Conservation (phyloP, 495 filamentous ascomycete species). For the Hypoxylon cercidicola region DNA sequence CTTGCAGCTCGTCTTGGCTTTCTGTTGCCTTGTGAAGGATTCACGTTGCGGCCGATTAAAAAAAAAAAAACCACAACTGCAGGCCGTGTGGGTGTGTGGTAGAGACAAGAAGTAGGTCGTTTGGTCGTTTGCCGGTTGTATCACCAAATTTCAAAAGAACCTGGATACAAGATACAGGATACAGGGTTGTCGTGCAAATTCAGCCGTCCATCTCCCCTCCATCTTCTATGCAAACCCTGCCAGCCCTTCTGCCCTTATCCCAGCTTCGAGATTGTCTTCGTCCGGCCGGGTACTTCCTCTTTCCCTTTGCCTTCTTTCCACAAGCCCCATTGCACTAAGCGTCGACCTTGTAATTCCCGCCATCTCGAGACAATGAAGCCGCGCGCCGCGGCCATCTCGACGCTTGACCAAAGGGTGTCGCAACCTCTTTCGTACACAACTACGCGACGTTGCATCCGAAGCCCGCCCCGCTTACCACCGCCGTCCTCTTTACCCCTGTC, state of each 20-base stretch:
- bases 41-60: conserved; percentile 37
- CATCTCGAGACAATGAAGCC: conserved; percentile 60
- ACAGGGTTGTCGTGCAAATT: conserved; percentile 35
- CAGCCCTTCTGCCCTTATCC: conserved; percentile 30
- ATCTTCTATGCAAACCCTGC: conserved; percentile 37
- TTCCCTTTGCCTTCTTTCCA: conserved; percentile 20
- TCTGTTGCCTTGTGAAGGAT: conserved; percentile 26
- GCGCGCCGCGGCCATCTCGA: conserved; percentile 49
- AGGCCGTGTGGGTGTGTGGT: conserved; percentile 37
- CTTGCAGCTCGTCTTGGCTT: conserved; percentile 1
- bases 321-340: conserved; percentile 26
- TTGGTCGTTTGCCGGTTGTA: conserved; percentile 43
- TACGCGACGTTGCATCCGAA: conserved; percentile 50
- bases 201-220: conserved; percentile 43
- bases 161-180: too few species aligned
- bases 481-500: conserved; percentile 40
- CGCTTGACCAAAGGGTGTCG: conserved; percentile 48
- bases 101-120: conserved; percentile 25
- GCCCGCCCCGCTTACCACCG: conserved; percentile 46
- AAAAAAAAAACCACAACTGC: conserved; percentile 13
- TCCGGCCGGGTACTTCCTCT: conserved; percentile 21
- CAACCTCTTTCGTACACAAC: conserved; percentile 39
- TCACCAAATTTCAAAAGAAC: conserved; percentile 43
- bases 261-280: conserved; percentile 34
- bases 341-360: conserved; percentile 37